A percentile compares a stretch with the other conserved stretches of the same genome.
These are phyloP conservation scores for Candida methanosorbosa DNA, from an alignment of 805 yeast species.

Conservation along the genomic window DNA sequence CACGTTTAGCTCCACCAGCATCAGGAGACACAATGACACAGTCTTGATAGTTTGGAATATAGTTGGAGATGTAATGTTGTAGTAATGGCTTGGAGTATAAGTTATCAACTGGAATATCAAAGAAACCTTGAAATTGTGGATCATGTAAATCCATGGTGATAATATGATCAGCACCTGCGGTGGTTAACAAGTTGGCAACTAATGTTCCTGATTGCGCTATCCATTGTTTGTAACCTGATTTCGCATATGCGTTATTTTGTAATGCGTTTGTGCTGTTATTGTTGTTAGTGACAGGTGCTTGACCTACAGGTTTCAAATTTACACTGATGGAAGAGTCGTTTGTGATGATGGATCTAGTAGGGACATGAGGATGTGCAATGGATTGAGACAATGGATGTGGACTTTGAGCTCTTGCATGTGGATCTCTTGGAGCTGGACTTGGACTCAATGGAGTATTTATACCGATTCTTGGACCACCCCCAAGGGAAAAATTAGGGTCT, in stretches of 20 bases:
- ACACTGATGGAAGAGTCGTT: slow-evolving; percentile 10
- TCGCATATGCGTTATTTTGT: neutral
- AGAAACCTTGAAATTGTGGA: slow-evolving; percentile 96
- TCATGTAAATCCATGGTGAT: slow-evolving; percentile 98
- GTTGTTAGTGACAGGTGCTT: neutral
- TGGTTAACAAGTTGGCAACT: slow-evolving; percentile 75
- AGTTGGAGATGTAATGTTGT: slow-evolving; percentile 72
- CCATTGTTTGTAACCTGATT: slow-evolving; percentile 83
- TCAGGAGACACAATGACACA: slow-evolving; percentile 96
- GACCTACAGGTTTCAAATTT: neutral
- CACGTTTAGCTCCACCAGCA: slow-evolving; percentile 98
- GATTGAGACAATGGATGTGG: slow-evolving; percentile 4
- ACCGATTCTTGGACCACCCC: neutral
- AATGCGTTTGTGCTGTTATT: neutral
- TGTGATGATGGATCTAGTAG: slow-evolving; percentile 9
- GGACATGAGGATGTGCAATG: neutral
- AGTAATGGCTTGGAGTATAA: slow-evolving; percentile 81
- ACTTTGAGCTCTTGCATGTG: neutral
- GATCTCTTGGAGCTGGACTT: neutral
- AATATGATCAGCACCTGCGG: slow-evolving; percentile 94
- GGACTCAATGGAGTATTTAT: neutral
- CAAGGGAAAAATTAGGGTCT: neutral
- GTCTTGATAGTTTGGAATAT: slow-evolving; percentile 70
- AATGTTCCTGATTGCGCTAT: slow-evolving; percentile 92
- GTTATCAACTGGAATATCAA: slow-evolving; percentile 94